A percentile compares a stretch with the other conserved stretches of the same genome.
Conservation (phyloP, 805 yeast species). For the Zygoascus tannicola region DNA sequence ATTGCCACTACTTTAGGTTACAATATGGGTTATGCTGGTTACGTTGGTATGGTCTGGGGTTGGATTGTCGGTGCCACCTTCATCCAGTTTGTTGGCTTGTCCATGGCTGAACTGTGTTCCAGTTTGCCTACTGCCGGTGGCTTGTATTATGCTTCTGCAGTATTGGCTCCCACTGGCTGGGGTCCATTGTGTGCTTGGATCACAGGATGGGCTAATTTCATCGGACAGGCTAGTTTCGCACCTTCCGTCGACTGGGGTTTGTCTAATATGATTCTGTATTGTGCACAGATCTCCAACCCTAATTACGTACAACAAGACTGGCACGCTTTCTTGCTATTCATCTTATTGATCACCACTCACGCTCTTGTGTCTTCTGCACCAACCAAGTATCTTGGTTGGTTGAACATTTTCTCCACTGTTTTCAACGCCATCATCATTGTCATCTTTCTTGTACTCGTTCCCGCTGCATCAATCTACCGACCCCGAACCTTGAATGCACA, state of each 20-base stretch:
- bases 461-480: conserved; percentile 25
- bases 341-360: conserved; percentile 39
- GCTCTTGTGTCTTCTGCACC: conserved; percentile 42
- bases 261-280: conserved; percentile 46
- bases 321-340: conserved; percentile 41
- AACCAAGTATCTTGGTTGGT: conserved; percentile 41
- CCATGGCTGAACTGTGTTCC: conserved; percentile 46
- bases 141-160: conserved; percentile 56
- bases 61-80: conserved; percentile 44
- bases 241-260: conserved; percentile 51
- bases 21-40: conserved; percentile 40
- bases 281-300: conserved; percentile 34
- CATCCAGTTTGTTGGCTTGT: conserved; percentile 43
- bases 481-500: conserved; percentile 39
- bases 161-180: conserved; percentile 45
- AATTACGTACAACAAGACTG: conserved; percentile 37
- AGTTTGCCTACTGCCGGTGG: conserved; percentile 61
- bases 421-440: conserved; percentile 40
- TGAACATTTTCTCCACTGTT: conserved; percentile 42
- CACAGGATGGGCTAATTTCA: conserved; percentile 56
- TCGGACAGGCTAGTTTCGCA: conserved; percentile 51
- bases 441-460: conserved; percentile 44
- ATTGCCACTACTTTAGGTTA: conserved; percentile 51
- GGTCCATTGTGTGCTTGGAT: conserved; percentile 48
- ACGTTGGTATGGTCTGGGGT: conserved; percentile 23